Evolutionary conservation across 2,329 filamentous ascomycete genomes (phyloP).

Genomic region (Chrysoporthe austroafricana): DNA sequence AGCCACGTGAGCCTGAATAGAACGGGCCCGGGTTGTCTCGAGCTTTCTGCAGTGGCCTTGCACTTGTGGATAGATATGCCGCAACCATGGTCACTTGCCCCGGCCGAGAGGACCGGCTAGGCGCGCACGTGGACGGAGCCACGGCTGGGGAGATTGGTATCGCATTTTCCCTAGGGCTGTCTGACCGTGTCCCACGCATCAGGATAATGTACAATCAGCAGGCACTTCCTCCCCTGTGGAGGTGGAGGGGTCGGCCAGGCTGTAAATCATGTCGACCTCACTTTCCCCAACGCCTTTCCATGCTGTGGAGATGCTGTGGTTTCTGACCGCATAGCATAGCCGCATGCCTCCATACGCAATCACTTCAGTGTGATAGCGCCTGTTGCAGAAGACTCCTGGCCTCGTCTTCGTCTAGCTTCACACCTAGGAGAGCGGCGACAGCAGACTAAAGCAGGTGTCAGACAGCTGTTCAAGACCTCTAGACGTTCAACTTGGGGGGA

Average conservation of each 20-base stretch:
- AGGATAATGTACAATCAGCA: conserved; percentile 25
- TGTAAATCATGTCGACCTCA: conserved; percentile 8
- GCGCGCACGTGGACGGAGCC: neutral
- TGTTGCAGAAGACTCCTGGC: neutral
- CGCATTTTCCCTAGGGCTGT: conserved; percentile 20
- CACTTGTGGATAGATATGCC: neutral
- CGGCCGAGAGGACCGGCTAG: neutral
- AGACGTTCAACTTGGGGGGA: neutral
- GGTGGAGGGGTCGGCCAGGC: conserved; percentile 1
- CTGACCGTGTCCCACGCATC: conserved; percentile 18
- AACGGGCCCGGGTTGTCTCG: neutral
- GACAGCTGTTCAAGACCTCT: neutral
- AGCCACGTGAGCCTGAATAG: neutral
- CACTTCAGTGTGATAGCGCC: neutral
- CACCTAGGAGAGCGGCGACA: conserved; percentile 59
- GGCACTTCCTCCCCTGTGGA: conserved; percentile 7
- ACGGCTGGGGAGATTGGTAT: conserved; percentile 14
- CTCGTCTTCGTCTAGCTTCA: conserved; percentile 17
- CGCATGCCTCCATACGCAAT: neutral
- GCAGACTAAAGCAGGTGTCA: conserved; percentile 29
- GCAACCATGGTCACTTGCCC: neutral
- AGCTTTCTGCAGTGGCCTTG: neutral
- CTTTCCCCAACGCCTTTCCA: conserved; percentile 18
- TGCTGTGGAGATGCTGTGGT: conserved; percentile 17
- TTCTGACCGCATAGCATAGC: conserved; percentile 5